Base-by-base conservation (phyloP, 2,329 filamentous ascomycete genomes). In the Ophiostoma quercus region DNA sequence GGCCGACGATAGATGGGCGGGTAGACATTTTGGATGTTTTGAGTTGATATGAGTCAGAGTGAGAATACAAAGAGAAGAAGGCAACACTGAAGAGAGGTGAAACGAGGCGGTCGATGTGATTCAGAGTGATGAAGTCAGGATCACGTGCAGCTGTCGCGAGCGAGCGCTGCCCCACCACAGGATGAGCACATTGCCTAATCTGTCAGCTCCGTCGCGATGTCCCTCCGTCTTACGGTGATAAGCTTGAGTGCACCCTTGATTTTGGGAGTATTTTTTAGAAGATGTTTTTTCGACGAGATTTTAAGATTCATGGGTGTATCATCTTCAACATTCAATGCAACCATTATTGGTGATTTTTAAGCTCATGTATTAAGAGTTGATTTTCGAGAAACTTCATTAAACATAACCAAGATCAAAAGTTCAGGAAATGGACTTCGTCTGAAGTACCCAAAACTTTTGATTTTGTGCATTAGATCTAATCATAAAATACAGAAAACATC, bases 1-100 rank as follows among this genome's bases (percentile, higher is more conserved):
- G 83, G 70, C 94, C 94, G 71, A 92, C 87, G 74, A 95, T 86
- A 68, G 84, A 82, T 66, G 91, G 89, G 72, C 92, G 89, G 25
- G 73, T 71, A 41, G 37, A 19, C 34, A 37, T 66, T 29, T 29
- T 29, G 25, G 25, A 29, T 29, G 7, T 41, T 54, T 22, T 22
- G 32, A 16, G 29, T 12, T 34, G 66, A 54, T 29, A 29, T 29
- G 25, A 29, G 25, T 29, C 25, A 29, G 25, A 29, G 54, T 39
- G 19, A 29, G 22, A 29, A 37, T 12, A 11, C 9, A 25, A 47
- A 47, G 43, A 16, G 43, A 47, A 16, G 9, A 19, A 62, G 22
- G 6, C 25, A 19, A 54, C 29, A 29, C 51, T 11, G 8, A 14
- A 16, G 6, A 29, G 47, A 39, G 19, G 7, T 3, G 22, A 66